A percentile compares a stretch with the other conserved stretches of the same genome.
These are phyloP conservation scores for Pythium dissotocum DNA, from an alignment of 352 stramenopile species.

Conservation along the genomic window DNA sequence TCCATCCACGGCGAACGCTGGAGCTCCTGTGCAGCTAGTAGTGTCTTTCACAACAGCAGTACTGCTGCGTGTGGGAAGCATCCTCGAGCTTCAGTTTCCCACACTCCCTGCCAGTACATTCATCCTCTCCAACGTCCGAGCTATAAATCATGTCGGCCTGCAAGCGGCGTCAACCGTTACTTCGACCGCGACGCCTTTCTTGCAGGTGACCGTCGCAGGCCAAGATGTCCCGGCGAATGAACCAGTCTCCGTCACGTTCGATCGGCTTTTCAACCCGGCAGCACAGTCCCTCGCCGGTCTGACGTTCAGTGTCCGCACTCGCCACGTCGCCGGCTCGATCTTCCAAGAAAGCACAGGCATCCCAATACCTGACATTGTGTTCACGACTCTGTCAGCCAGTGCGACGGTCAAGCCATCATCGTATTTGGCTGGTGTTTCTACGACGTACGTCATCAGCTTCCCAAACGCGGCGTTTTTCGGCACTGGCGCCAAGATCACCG, in stretches of 20 bases:
- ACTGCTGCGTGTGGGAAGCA: slow-evolving; percentile 38
- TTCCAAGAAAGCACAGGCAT: slow-evolving; percentile 41
- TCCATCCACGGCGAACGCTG: slow-evolving; percentile 32
- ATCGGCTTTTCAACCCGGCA: slow-evolving; percentile 55
- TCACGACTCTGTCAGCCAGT: slow-evolving; percentile 32
- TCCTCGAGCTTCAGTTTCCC: slow-evolving; percentile 53
- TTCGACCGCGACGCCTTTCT: slow-evolving; percentile 32
- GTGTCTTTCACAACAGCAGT: slow-evolving; percentile 47
- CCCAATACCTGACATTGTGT: slow-evolving; percentile 28
- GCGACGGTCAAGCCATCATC: slow-evolving; percentile 41
- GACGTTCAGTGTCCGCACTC: slow-evolving; percentile 46
- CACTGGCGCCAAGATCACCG: slow-evolving; percentile 33
- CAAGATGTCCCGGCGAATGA: slow-evolving; percentile 28
- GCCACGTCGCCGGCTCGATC: slow-evolving; percentile 36
- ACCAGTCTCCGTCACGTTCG: slow-evolving; percentile 41
- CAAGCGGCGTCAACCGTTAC: slow-evolving; percentile 34
- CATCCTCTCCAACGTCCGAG: slow-evolving; percentile 27
- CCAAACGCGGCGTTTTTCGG: slow-evolving; percentile 48
- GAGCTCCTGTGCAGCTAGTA: slow-evolving; percentile 33
- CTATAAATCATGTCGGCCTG: slow-evolving; percentile 29
- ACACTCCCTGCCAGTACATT: slow-evolving; percentile 40
- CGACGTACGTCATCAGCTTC: slow-evolving; percentile 43
- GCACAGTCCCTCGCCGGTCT: slow-evolving; percentile 26
- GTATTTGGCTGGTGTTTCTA: slow-evolving; percentile 45
- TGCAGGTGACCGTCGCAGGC: slow-evolving; percentile 43